phyloP scores from a whole-genome alignment of 148 eudicot genomes.

The Selenicereus undatus region DNA sequence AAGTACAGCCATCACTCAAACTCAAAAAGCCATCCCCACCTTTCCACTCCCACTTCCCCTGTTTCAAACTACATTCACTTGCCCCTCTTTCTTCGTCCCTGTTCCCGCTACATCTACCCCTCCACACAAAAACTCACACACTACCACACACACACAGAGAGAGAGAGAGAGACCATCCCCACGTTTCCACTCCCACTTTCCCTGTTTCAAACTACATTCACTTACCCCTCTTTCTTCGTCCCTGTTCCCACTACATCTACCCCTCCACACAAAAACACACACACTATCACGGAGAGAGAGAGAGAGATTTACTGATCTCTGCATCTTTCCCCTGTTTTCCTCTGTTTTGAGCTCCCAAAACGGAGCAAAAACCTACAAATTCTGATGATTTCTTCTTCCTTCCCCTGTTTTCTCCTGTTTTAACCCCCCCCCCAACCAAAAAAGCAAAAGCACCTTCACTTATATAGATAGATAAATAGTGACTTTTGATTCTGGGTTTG shows the following conservation, averaged over 20 bases:
- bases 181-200: neutral
- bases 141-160: no score
- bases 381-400: neutral
- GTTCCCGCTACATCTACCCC: constrained; percentile 30
- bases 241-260: constrained; percentile 32
- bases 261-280: constrained; percentile 3
- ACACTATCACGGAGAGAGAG: neutral
- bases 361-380: neutral
- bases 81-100: neutral
- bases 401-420: neutral
- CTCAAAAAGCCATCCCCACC: neutral
- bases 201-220: constrained; percentile 22
- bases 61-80: constrained; percentile 22
- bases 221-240: neutral
- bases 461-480: no score
- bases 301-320: neutral
- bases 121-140: neutral
- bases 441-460: neutral
- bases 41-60: neutral
- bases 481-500: no score
- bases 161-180: neutral
- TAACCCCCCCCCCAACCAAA: no score
- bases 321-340: neutral
- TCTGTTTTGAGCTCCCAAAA: neutral
- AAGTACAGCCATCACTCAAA: neutral